Evolutionary conservation across 2,329 filamentous ascomycete species (phyloP).

Genomic region (Nigrospora osmanthi): DNA sequence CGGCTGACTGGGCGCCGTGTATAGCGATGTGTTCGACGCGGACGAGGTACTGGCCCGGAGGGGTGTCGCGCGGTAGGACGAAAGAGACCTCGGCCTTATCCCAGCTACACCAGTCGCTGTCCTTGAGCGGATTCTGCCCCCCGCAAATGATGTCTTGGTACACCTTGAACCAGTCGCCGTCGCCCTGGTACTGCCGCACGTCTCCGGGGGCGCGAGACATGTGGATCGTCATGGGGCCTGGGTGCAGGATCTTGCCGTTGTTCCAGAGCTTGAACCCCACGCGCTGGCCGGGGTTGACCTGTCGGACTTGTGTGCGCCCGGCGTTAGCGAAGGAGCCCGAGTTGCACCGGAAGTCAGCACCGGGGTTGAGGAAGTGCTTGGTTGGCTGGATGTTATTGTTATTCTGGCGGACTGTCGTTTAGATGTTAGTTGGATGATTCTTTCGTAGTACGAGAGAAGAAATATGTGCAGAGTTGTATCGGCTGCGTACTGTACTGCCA

Average conservation of each 20-base stretch:
- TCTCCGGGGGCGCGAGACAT: conserved; percentile 19
- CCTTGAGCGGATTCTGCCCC: conserved; percentile 2
- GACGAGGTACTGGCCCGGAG: conserved; percentile 1
- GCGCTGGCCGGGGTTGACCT: conserved; percentile 1
- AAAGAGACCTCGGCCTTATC: conserved; percentile 32
- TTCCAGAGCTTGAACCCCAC: background rate
- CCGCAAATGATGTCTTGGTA: conserved; percentile 7
- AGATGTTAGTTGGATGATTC: too few relatives aligned
- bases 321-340: background rate
- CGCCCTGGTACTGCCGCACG: conserved; percentile 35
- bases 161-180: conserved; percentile 33
- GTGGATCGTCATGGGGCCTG: background rate
- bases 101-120: conserved; percentile 20
- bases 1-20: conserved; percentile 19
- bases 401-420: too few relatives aligned
- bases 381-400: too few relatives aligned
- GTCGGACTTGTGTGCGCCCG: background rate
- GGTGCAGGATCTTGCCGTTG: background rate
- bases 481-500: too few relatives aligned
- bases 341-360: background rate
- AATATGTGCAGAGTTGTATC: too few relatives aligned
- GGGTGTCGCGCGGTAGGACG: conserved; percentile 22
- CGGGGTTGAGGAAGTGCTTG: too few relatives aligned
- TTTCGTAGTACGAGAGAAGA: too few relatives aligned
- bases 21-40: conserved; percentile 1